Conservation (phyloP, 164 flowering plant species). For the Aristolochia contorta region DNA sequence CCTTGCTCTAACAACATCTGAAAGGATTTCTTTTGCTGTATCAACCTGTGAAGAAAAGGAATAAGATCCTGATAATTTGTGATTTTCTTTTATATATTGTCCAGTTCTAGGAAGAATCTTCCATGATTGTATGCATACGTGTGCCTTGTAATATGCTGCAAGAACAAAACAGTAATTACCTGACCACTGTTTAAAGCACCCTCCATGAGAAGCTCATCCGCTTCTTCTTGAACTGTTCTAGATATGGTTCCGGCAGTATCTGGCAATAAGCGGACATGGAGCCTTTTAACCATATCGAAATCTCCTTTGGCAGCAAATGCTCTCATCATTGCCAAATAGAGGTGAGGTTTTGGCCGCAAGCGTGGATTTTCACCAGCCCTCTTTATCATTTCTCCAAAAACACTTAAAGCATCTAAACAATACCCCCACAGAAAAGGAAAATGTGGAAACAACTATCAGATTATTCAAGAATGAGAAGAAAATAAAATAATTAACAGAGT, state of each 20-base stretch:
- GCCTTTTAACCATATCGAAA: slow-evolving; percentile 36
- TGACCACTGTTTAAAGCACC: slow-evolving; percentile 56
- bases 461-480: too few species aligned
- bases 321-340: slow-evolving; percentile 68
- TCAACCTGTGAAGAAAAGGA: slow-evolving; percentile 35
- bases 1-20: slow-evolving; percentile 25
- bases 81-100: too few species aligned
- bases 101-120: too few species aligned
- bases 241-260: slow-evolving; percentile 54
- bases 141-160: too few species aligned
- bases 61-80: too few species aligned
- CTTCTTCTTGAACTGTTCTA: slow-evolving; percentile 39
- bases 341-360: slow-evolving; percentile 66
- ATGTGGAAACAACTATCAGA: too few species aligned
- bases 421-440: too few species aligned
- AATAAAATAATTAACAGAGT: too few species aligned
- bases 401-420: slow-evolving; percentile 47
- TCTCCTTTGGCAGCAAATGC: slow-evolving; percentile 53
- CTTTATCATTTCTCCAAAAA: slow-evolving; percentile 65
- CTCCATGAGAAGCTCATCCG: slow-evolving; percentile 76
- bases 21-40: slow-evolving; percentile 35
- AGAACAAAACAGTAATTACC: slow-evolving; percentile 27
- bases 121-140: too few species aligned
- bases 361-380: slow-evolving; percentile 21
- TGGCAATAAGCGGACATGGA: slow-evolving; percentile 48